A percentile compares a stretch with the other conserved stretches of the same genome.
These are phyloP conservation scores for Penicillium diatomitis DNA, from an alignment of 495 filamentous ascomycete genomes.

Conservation along the genomic window DNA sequence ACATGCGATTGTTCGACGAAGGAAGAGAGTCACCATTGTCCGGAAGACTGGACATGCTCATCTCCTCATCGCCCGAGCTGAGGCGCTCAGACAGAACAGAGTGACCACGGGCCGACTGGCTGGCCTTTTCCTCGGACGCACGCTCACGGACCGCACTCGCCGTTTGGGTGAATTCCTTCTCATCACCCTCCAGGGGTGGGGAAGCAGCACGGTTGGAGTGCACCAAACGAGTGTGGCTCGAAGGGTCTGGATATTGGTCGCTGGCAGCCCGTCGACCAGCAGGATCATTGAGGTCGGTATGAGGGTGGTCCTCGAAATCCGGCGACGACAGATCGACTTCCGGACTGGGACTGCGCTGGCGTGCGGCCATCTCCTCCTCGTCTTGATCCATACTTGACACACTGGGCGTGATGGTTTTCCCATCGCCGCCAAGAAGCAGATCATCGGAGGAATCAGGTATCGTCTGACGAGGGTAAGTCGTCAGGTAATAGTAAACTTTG, in stretches of 20 bases:
- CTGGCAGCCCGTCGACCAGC: slow-evolving; percentile 43
- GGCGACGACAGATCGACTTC: slow-evolving; percentile 87
- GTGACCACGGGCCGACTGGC: slow-evolving; percentile 17
- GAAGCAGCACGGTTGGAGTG: slow-evolving; percentile 65
- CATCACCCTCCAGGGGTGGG: slow-evolving; percentile 88
- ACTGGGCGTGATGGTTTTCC: slow-evolving; percentile 68
- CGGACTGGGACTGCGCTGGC: slow-evolving; percentile 74
- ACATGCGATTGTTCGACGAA: slow-evolving; percentile 25
- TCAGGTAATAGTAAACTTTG: slow-evolving; percentile 93
- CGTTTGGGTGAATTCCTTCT: slow-evolving; percentile 94
- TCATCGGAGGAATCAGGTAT: slow-evolving; percentile 64
- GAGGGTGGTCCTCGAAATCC: slow-evolving; percentile 65
- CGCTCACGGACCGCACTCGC: slow-evolving; percentile 77
- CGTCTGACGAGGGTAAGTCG: slow-evolving; percentile 71
- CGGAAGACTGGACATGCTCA: slow-evolving; percentile 23
- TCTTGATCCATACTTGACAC: slow-evolving; percentile 66
- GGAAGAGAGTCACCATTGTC: slow-evolving; percentile 30
- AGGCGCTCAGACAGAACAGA: slow-evolving; percentile 31
- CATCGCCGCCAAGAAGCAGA: slow-evolving; percentile 32
- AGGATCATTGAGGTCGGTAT: slow-evolving; percentile 39
- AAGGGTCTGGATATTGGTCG: slow-evolving; percentile 23
- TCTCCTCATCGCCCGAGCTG: slow-evolving; percentile 23
- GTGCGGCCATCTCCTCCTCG: slow-evolving; percentile 59
- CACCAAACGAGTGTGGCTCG: slow-evolving; percentile 32
- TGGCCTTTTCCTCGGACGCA: slow-evolving; percentile 47